A percentile compares a stretch with the other conserved stretches of the same genome.
These are phyloP conservation scores for Coemansia sp. DNA, from an alignment of 192 early-diverging fungal species.

Conservation along the genomic window DNA sequence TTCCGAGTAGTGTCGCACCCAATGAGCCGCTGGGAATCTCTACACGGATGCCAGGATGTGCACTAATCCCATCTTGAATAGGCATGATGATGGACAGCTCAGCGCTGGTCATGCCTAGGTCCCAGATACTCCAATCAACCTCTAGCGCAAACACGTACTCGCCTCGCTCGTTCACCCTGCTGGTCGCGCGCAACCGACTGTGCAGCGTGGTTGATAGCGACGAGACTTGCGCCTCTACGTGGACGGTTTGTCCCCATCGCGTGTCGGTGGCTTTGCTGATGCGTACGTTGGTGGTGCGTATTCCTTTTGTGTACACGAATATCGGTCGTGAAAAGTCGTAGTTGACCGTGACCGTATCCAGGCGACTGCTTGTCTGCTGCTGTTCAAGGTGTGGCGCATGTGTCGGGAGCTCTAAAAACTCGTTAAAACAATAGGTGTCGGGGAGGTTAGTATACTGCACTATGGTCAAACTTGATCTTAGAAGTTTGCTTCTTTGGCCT, in stretches of 20 bases:
- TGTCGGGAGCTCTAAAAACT: background rate
- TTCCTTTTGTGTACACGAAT: slow-evolving; percentile 27
- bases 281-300: slow-evolving; percentile 46
- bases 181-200: slow-evolving; percentile 26
- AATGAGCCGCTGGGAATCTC: slow-evolving; percentile 42
- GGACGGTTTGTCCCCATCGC: slow-evolving; percentile 24
- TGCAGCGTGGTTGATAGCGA: slow-evolving; percentile 47
- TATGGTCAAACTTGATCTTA: background rate
- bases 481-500: background rate
- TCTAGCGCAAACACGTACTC: slow-evolving; percentile 31
- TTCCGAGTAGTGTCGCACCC: slow-evolving; percentile 47
- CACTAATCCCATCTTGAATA: background rate
- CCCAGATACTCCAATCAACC: slow-evolving; percentile 53
- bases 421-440: background rate
- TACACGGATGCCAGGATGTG: slow-evolving; percentile 49
- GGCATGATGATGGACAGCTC: slow-evolving; percentile 36
- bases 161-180: slow-evolving; percentile 13
- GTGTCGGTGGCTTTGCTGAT: slow-evolving; percentile 25
- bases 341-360: slow-evolving; percentile 22
- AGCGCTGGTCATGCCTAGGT: slow-evolving; percentile 47
- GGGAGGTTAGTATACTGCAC: slow-evolving; percentile 1
- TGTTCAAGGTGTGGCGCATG: slow-evolving; percentile 11
- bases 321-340: slow-evolving; percentile 32
- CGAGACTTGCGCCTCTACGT: slow-evolving; percentile 23
- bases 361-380: slow-evolving; percentile 30